phyloP scores from a whole-genome alignment of 257 asterid species.

The Solanum bukasovii region DNA sequence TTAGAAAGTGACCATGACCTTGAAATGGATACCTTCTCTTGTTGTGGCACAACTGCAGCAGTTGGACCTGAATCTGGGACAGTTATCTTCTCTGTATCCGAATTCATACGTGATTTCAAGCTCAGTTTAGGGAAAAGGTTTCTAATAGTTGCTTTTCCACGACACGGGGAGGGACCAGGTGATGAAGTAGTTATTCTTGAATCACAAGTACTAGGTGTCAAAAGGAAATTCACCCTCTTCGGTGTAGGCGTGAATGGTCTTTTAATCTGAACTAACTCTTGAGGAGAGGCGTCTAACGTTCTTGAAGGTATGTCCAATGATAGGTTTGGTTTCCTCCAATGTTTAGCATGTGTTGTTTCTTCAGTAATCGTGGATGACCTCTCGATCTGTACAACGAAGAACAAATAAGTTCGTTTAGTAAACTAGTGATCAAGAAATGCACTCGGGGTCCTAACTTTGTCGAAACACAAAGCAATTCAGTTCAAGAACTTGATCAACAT shows the following conservation, averaged over 20 bases:
- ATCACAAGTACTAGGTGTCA: constrained; percentile 42
- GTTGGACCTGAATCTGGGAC: constrained; percentile 21
- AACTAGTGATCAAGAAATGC: background rate
- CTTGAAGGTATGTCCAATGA: constrained; percentile 64
- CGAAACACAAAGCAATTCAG: background rate
- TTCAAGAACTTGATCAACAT: background rate
- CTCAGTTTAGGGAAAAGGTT: constrained; percentile 55
- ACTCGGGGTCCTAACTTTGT: background rate
- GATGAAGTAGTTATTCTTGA: constrained; percentile 23
- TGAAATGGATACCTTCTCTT: constrained; percentile 43
- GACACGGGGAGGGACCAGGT: constrained; percentile 41
- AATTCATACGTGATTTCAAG: constrained; percentile 42
- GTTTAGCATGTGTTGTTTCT: constrained; percentile 34
- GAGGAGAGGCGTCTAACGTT: constrained; percentile 33
- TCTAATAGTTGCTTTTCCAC: constrained; percentile 43
- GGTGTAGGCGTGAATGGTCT: constrained; percentile 67
- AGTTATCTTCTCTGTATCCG: constrained; percentile 40
- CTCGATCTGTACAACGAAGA: constrained; percentile 23
- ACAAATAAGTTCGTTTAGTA: background rate
- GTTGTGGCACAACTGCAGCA: constrained; percentile 19
- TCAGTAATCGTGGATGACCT: constrained; percentile 17
- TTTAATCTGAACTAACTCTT: constrained; percentile 49
- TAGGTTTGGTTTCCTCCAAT: constrained; percentile 58
- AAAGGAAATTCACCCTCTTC: constrained; percentile 60
- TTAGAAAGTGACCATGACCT: constrained; percentile 72